phyloP scores from a whole-genome alignment of 352 stramenopile genomes.

The Peronospora farinosa region DNA sequence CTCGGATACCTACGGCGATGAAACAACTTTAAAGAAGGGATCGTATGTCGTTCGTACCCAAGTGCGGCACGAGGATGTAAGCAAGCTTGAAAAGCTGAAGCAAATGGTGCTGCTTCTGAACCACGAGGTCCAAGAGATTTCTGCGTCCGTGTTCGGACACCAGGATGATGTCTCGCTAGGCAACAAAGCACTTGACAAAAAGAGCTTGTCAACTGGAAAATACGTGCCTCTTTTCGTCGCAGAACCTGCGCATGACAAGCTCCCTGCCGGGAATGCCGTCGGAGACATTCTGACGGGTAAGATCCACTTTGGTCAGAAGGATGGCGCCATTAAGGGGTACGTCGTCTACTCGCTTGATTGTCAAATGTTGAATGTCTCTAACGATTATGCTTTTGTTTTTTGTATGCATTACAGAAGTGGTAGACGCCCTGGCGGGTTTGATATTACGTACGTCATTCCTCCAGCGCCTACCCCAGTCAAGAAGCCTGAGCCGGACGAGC shows the following conservation, averaged over 20 bases:
- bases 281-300: conserved; percentile 66
- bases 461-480: conserved; percentile 47
- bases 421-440: conserved; percentile 58
- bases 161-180: conserved; percentile 58
- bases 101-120: conserved; percentile 72
- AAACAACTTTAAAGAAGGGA: conserved; percentile 84
- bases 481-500: conserved; percentile 55
- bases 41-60: conserved; percentile 65
- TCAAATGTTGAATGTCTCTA: background rate
- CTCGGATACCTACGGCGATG: conserved; percentile 81
- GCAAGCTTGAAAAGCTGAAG: conserved; percentile 77
- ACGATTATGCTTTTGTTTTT: conserved; percentile 4
- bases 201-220: conserved; percentile 42
- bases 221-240: conserved; percentile 68
- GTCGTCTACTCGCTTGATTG: conserved; percentile 1
- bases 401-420: conserved; percentile 26
- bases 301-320: conserved; percentile 73
- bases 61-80: conserved; percentile 77
- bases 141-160: conserved; percentile 51
- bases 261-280: conserved; percentile 42
- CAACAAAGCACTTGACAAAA: conserved; percentile 51
- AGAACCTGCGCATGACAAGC: conserved; percentile 66
- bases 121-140: conserved; percentile 66
- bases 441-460: conserved; percentile 71
- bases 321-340: conserved; percentile 50